Conservation (phyloP, 73 alveolate species). For the Paramecium primaurelia region DNA sequence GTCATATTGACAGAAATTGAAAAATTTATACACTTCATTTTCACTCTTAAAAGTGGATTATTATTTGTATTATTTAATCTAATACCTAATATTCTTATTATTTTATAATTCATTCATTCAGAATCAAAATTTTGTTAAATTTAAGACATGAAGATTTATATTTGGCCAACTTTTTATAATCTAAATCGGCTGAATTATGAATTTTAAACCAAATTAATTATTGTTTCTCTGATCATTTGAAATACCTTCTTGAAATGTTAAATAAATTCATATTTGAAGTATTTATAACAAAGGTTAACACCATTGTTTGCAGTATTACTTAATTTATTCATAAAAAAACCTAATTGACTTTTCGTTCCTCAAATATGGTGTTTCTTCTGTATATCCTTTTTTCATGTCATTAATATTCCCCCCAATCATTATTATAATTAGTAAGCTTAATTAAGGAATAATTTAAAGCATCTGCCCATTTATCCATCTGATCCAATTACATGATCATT, state of each 20-base stretch:
- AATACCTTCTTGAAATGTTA: slow-evolving; percentile 54
- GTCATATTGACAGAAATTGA: slow-evolving; percentile 43
- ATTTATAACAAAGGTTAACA: slow-evolving; percentile 43
- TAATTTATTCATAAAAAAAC: slow-evolving; percentile 67
- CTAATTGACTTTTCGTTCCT: slow-evolving; percentile 73
- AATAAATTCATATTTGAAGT: slow-evolving; percentile 49
- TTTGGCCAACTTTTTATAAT: slow-evolving; percentile 26
- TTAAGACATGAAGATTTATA: slow-evolving; percentile 53
- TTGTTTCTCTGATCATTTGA: slow-evolving; percentile 57
- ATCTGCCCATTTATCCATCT: slow-evolving; percentile 90
- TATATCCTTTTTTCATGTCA: slow-evolving; percentile 72
- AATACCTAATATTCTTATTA: background rate
- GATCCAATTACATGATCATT: slow-evolving; percentile 90
- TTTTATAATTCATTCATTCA: slow-evolving; percentile 33
- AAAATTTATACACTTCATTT: slow-evolving; percentile 31
- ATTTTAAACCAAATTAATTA: slow-evolving; percentile 10
- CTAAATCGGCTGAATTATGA: slow-evolving; percentile 40
- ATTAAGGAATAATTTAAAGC: slow-evolving; percentile 86
- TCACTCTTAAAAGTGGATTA: slow-evolving; percentile 13
- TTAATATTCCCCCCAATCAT: slow-evolving; percentile 95
- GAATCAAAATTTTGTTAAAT: slow-evolving; percentile 80
- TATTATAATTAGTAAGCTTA: slow-evolving; percentile 84
- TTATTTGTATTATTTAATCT: background rate
- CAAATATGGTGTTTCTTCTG: slow-evolving; percentile 74
- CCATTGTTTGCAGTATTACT: slow-evolving; percentile 65